Evolutionary conservation across 805 yeast genomes (phyloP).

Genomic region (Myxozyma nipponensis): DNA sequence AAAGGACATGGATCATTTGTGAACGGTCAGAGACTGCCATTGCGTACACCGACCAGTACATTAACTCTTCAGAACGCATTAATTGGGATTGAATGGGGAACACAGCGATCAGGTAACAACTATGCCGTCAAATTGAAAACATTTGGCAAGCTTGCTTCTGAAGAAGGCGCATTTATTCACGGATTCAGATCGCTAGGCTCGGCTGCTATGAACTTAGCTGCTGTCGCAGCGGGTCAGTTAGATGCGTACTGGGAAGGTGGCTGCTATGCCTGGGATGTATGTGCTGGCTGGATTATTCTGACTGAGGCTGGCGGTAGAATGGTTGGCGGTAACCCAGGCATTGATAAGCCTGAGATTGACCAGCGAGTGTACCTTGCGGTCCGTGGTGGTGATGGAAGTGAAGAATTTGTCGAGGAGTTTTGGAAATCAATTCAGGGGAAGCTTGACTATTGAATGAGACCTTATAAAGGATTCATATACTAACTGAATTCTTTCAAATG

Average conservation of each 20-base stretch:
- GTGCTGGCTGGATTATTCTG: constrained; percentile 63
- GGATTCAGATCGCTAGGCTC: constrained; percentile 62
- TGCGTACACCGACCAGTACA: constrained; percentile 33
- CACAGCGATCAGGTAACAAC: constrained; percentile 51
- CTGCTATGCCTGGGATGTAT: constrained; percentile 67
- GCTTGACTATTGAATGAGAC: constrained; percentile 40
- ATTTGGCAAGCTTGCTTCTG: constrained; percentile 45
- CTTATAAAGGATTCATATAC: neutral
- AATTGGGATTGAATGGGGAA: constrained; percentile 59
- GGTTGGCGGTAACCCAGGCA: constrained; percentile 52
- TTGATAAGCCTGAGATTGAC: constrained; percentile 50
- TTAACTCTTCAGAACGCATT: constrained; percentile 50
- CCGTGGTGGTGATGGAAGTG: constrained; percentile 50
- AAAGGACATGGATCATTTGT: constrained; percentile 54
- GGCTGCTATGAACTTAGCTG: constrained; percentile 60
- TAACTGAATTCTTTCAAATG: neutral
- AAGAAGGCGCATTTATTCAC: constrained; percentile 55
- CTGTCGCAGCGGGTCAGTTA: constrained; percentile 54
- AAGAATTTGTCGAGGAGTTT: constrained; percentile 45
- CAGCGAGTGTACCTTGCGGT: constrained; percentile 55
- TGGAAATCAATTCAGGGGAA: constrained; percentile 50
- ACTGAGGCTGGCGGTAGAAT: constrained; percentile 57
- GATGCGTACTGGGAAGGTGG: constrained; percentile 71
- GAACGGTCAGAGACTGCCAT: constrained; percentile 45
- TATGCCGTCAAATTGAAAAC: constrained; percentile 50